A percentile compares a stretch with the other conserved stretches of the same genome.
These are phyloP conservation scores for Arachnopeziza araneosa DNA, from an alignment of 2,329 filamentous ascomycete genomes.

Conservation along the genomic window DNA sequence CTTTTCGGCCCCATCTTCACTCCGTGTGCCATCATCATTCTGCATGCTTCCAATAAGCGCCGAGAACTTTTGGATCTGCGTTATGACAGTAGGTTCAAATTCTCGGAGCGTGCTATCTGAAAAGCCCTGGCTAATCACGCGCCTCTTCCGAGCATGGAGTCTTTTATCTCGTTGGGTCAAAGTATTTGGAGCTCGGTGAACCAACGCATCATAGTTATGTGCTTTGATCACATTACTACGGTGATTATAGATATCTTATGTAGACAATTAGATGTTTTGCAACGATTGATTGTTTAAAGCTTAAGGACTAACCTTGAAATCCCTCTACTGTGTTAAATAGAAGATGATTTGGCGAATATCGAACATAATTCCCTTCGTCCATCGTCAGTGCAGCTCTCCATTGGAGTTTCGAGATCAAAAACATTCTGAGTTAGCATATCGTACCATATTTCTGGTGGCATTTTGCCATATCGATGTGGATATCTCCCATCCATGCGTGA, in stretches of 20 bases:
- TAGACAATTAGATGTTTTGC: no score
- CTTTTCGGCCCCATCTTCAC: no score
- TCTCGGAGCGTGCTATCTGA: constrained; percentile 13
- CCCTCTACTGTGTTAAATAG: background rate
- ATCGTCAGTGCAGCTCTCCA: no score
- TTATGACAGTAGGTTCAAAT: no score
- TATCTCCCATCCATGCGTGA: constrained; percentile 31
- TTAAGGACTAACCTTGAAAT: constrained; percentile 33
- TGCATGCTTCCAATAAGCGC: no score
- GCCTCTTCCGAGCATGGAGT: constrained; percentile 38
- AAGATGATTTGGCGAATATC: constrained; percentile 20
- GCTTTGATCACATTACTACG: background rate
- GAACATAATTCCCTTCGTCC: constrained; percentile 11
- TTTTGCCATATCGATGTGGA: constrained; percentile 29
- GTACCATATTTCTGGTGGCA: constrained; percentile 32
- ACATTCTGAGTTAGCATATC: background rate
- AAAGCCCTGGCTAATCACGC: constrained; percentile 17
- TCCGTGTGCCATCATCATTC: no score
- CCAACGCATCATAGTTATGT: background rate
- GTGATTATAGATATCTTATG: constrained; percentile 44
- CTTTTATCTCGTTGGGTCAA: background rate
- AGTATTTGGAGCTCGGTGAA: background rate
- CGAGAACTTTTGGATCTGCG: no score
- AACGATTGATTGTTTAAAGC: no score
- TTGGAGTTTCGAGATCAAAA: no score